Evolutionary conservation across 2,329 filamentous ascomycete species (phyloP).

Genomic region (Fusarium dlaminii): DNA sequence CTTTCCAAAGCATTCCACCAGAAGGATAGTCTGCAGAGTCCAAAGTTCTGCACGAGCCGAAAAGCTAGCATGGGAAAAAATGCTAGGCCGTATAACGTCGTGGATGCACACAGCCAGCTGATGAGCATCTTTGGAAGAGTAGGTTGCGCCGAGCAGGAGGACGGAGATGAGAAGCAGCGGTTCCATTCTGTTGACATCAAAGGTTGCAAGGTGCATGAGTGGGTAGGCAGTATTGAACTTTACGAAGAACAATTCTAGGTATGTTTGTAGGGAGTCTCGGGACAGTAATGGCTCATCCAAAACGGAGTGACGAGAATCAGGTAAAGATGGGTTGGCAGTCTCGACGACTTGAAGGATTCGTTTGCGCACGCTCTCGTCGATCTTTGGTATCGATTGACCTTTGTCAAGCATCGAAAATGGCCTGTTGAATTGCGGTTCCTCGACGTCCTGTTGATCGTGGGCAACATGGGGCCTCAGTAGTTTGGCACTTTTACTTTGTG

Average conservation of each 20-base stretch:
- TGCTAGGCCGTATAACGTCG: background rate
- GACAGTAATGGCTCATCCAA: background rate
- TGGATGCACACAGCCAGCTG: constrained; percentile 2
- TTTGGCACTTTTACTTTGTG: background rate
- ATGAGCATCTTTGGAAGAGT: background rate
- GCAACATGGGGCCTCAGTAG: fast-evolving
- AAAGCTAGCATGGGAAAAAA: constrained; percentile 49
- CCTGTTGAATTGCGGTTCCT: background rate
- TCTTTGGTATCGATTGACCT: background rate
- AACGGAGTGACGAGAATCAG: background rate
- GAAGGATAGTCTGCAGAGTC: constrained; percentile 68
- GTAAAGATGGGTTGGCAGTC: background rate
- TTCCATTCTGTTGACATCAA: background rate
- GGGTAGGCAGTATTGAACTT: background rate
- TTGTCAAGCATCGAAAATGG: constrained; percentile 4
- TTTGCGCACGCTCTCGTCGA: background rate
- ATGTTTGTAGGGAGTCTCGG: background rate
- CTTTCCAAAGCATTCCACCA: constrained; percentile 73
- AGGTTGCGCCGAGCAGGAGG: background rate
- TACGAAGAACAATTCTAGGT: background rate
- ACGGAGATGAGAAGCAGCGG: background rate
- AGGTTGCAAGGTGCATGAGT: background rate
- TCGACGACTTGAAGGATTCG: background rate
- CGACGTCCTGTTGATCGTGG: background rate
- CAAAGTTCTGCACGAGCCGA: constrained; percentile 67